Base-by-base conservation (phyloP, 1,284 basidiomycete species). In the Marasmius fiardii region DNA sequence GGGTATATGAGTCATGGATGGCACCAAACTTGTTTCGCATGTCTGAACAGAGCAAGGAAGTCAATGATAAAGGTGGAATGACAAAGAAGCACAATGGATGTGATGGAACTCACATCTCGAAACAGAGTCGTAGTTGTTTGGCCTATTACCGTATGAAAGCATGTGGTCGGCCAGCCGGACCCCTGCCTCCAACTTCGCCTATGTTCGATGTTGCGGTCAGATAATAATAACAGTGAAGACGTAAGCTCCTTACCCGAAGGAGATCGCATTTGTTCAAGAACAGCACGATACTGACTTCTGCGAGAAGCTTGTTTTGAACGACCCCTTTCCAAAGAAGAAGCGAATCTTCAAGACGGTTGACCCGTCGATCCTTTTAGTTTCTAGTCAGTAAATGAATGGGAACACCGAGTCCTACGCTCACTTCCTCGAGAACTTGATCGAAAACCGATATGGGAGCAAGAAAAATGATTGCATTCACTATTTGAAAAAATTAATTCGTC, bases 391-490 rank as follows among this genome's bases (percentile, higher is more conserved):
- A 18, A 37, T 16, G 54, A 18, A 35, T 20, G 61, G 23, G 58
- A 56, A 45, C 14, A 50, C n/a, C 35, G 41, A 18, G 16, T 7
- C 18, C n/a, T 23, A 5, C n/a, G 56, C 67, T 54, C 63, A 88
- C 88, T 78, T 92, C 90, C 14, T 80, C 74, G 53, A 92, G 77
- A 43, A 88, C 81, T 72, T 92, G 89, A 72, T 92, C 90, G 63
- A 92, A 92, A 23, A 85, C 87, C 43, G 89, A 91, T 58, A 92
- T 90, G 24, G 90, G 89, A 39, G 87, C 89, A 55, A 92, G 78
- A 71, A 92, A 92, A 58, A 92, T 92, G 65, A 92, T 88, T 41
- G 88, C 88, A 65, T 90, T 87, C 34, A 90, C 89, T 90, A 64
- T 49, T 60, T 24, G 53, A 14, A 52, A 26, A 23, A 53, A 57